phyloP scores from a whole-genome alignment of 768 basidiomycete species.

The Lyophyllum semitale region DNA sequence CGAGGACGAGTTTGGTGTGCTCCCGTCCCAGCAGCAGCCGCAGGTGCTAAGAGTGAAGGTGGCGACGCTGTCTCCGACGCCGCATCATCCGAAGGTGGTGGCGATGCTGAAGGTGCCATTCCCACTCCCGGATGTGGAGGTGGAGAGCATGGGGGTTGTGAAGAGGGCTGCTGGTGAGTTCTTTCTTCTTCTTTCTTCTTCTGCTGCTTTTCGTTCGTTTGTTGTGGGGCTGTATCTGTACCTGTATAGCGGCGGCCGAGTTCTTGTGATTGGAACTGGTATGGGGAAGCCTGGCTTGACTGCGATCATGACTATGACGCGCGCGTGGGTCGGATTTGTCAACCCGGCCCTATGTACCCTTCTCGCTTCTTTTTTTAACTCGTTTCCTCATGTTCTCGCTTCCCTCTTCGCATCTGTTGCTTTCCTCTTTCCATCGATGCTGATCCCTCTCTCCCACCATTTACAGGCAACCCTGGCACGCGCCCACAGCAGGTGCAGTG shows the following conservation, averaged over 20 bases:
- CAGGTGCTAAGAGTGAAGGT: conserved; percentile 61
- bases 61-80: conserved; percentile 86
- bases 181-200: neutral
- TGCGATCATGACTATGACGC: neutral
- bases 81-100: conserved; percentile 95
- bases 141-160: conserved; percentile 58
- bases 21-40: conserved; percentile 13
- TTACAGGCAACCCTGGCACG: conserved; percentile 4
- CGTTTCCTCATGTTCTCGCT: neutral
- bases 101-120: conserved; percentile 90
- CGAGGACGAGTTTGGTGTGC: conserved; percentile 8
- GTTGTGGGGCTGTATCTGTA: neutral
- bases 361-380: neutral
- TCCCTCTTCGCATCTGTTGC: too few relatives aligned
- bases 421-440: neutral
- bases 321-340: neutral
- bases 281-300: too few relatives aligned
- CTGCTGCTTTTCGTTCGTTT: neutral
- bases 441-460: neutral
- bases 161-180: conserved; percentile 44
- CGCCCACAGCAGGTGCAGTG: conserved; percentile 15
- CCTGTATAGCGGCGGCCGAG: too few relatives aligned
- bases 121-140: conserved; percentile 80
- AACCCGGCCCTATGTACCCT: neutral
- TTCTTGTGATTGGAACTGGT: too few relatives aligned